Evolutionary conservation across 2,329 filamentous ascomycete species (phyloP).

Genomic region (Pleomassaria siparia): DNA sequence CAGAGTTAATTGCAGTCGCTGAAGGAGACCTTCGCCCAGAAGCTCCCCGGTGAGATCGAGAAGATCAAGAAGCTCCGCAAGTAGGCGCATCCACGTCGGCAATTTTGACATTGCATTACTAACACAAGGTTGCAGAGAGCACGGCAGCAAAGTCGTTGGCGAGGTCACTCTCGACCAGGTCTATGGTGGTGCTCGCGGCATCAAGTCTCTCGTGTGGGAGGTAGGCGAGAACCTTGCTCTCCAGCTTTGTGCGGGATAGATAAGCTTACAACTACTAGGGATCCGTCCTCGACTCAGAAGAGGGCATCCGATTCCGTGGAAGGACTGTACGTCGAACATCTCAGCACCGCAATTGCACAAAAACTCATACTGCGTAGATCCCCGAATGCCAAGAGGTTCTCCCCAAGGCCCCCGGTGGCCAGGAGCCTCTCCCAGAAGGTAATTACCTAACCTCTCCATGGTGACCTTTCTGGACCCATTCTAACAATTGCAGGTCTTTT

Average conservation of each 20-base stretch:
- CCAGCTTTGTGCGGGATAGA: slow-evolving; percentile 3
- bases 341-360: slow-evolving; percentile 7
- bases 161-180: slow-evolving; percentile 99
- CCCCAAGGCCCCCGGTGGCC: slow-evolving; percentile 93
- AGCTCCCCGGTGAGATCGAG: slow-evolving; percentile 94
- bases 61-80: slow-evolving; percentile 99
- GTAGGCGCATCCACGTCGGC: slow-evolving; percentile 56
- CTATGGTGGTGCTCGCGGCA: slow-evolving; percentile 97
- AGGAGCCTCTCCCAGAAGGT: slow-evolving; percentile 96
- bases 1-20: slow-evolving; percentile 66
- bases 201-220: slow-evolving; percentile 99
- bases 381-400: slow-evolving; percentile 98
- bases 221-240: slow-evolving; percentile 42
- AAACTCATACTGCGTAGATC: slow-evolving; percentile 57
- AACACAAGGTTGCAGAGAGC: slow-evolving; percentile 65
- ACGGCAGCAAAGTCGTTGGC: slow-evolving; percentile 92
- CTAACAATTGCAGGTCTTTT: slow-evolving; percentile 71
- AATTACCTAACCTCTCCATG: too few species aligned
- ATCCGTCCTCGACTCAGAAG: slow-evolving; percentile 95
- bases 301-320: slow-evolving; percentile 99
- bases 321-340: slow-evolving; percentile 66
- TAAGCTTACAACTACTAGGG: slow-evolving; percentile 51
- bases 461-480: too few species aligned
- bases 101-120: slow-evolving; percentile 19
- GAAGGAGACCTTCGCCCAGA: slow-evolving; percentile 97